Evolutionary conservation across 192 early-diverging fungal genomes (phyloP), one percentile per base, ranked within the genome.

Genomic region (Pilobolus umbonatus): DNA sequence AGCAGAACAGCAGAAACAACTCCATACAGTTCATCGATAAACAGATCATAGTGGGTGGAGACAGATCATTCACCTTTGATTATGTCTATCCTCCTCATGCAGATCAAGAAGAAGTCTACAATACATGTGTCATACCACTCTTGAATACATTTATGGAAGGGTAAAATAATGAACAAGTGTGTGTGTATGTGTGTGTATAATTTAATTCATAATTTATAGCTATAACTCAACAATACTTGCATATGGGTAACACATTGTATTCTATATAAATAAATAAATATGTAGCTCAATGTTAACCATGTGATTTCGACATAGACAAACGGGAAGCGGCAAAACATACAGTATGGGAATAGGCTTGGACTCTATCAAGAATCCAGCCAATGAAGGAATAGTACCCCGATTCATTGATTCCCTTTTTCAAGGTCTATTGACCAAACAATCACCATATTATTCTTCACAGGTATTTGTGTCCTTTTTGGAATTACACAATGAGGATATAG

Each of bases 401-500:
- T 73, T 85, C 21, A 83, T 88, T 34, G 49, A 74, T 30, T 72
- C 69, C 60, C 74, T 90, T 35, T 90, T 87, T 34, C 22, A 48
- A 38, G 54, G 55, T 0, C 26, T 81, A 17, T 42, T 70, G 34
- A 47, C 35, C 9, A 64, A 72, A 36, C 67, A 69, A 58, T 55
- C 74, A 17, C 60, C 74, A 8, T 14, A 59, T 7, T 68, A 48
- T 10, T 47, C 67, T 36, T 79, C 65, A 43, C 69, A 78, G 31
- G 70, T 81, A 9, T 68, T 44, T 35, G 90, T 95, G 6, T 92
- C 93, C 14, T 98, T 95, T 65, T 60, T 99, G 38, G 94, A 98
- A 68, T 72, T 96, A n/a, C 94, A 98, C 75, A 98, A 98, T 67
- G 95, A 98, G 62, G 96, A 98, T 52, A 74, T 96, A 36, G 84